Conservation (phyloP, 331 rosid genomes). For the Spiraea crenata region DNA sequence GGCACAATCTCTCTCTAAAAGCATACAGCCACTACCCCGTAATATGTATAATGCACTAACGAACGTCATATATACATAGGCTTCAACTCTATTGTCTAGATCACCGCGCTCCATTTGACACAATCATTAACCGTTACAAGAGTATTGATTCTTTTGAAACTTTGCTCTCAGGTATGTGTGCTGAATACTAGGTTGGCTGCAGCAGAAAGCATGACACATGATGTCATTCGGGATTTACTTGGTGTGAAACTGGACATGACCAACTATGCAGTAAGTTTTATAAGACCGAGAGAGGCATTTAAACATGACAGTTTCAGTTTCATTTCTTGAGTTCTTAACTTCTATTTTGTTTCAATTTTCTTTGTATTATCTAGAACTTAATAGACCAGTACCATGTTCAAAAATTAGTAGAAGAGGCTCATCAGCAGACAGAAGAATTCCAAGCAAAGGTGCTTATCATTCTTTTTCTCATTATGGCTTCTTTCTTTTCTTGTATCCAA, state of each 20-base stretch:
- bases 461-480: neutral
- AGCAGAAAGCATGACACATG: slow-evolving; percentile 97
- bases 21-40: no score
- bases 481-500: slow-evolving; percentile 4
- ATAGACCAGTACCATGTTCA: slow-evolving; percentile 71
- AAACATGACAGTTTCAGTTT: slow-evolving; percentile 6
- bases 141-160: slow-evolving; percentile 19
- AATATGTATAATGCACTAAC: no score
- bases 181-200: slow-evolving; percentile 88
- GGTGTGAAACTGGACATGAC: slow-evolving; percentile 91
- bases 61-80: no score
- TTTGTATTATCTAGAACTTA: slow-evolving; percentile 50
- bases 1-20: neutral
- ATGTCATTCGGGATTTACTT: slow-evolving; percentile 93
- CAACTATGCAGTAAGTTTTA: slow-evolving; percentile 80
- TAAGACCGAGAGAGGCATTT: slow-evolving; percentile 1
- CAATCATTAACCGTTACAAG: neutral
- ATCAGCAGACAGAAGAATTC: slow-evolving; percentile 60
- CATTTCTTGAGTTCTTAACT: neutral
- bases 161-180: slow-evolving; percentile 59
- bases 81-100: no score
- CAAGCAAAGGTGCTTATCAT: slow-evolving; percentile 51
- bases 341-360: slow-evolving; percentile 33
- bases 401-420: slow-evolving; percentile 69
- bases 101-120: no score